Base-by-base conservation (phyloP, 345 rosid genomes). In the Pistacia vera region DNA sequence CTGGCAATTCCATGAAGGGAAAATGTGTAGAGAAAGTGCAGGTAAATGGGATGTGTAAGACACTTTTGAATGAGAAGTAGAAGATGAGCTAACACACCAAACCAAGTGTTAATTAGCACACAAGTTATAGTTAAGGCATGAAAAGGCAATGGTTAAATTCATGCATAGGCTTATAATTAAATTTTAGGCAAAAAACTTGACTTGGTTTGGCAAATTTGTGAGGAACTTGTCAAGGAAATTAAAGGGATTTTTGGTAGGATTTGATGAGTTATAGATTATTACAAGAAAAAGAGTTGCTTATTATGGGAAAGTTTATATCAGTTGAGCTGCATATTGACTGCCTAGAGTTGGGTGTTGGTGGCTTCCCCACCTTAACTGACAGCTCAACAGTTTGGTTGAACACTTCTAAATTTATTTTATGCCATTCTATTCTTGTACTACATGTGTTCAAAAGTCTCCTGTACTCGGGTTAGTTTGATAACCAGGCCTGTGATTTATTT, bases 1-100 rank as follows among this genome's bases (percentile, higher is more conserved):
- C 87, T 2, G 95, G 98, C 69, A 94, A 77, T 63, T 91, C 95
- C 97, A 91, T 92, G 13, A 77, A 38, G 79, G 72, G 77, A 72
- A 54, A 75, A 30, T 73, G 65, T 16, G 44, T 25, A 68, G 79
- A 75, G 69, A 61, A 68, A 56, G 18, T 62, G 72, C 59, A 41
- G 74, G 66, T 60, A 75, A 82, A 61, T 73, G 63, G 71, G 17
- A 7, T 68, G 63, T 71, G 70, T 41, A 81, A 81, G 77, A 70
- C 71, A 52, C 75, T 71, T 76, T 75, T 66, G 74, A 46, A 70
- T 30, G 78, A 54, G 77, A 86, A 71, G 28, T 49, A 84, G 95
- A 78, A 85, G 98, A 86, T 91, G 90, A 91, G 83, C 97, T 86
- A 91, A 89, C 96, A 74, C 86, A 85, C 92, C 97, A 89, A 94